Evolutionary conservation across 176 grass and related monocot species (phyloP).

Genomic region (Tillandsia fasciculata): DNA sequence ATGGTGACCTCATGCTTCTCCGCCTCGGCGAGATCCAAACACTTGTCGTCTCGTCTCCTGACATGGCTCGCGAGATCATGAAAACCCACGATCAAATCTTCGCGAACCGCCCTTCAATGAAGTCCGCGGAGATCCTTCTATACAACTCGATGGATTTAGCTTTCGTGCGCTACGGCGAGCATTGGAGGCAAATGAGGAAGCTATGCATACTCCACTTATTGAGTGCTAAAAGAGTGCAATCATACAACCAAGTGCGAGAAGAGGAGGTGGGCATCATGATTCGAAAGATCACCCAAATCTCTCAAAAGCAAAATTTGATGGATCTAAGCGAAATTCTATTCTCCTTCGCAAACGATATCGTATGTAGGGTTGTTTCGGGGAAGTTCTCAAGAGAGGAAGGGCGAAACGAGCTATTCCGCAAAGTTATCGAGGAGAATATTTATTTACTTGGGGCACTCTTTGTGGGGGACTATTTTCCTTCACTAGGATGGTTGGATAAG

Average conservation of each 20-base stretch:
- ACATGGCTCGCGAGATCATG: conserved; percentile 12
- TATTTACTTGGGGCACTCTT: background rate
- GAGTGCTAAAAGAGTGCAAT: background rate
- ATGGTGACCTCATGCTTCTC: conserved; percentile 12
- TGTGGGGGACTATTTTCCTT: conserved; percentile 31
- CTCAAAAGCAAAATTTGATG: background rate
- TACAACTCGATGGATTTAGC: background rate
- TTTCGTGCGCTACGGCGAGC: background rate
- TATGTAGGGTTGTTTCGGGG: conserved; percentile 29
- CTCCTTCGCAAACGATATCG: conserved; percentile 24
- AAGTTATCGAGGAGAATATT: background rate
- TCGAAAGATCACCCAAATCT: background rate
- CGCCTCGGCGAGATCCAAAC: conserved; percentile 5
- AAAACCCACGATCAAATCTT: conserved; percentile 14
- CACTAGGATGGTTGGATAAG: conserved; percentile 23
- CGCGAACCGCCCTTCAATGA: background rate
- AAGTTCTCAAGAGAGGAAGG: background rate
- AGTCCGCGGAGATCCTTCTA: background rate
- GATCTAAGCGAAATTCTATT: background rate
- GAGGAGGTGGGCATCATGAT: conserved; percentile 8
- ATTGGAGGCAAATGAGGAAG: conserved; percentile 7
- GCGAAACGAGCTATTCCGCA: background rate
- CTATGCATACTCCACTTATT: background rate
- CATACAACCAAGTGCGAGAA: background rate
- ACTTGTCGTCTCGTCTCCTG: conserved; percentile 10